Base-by-base conservation (phyloP, 2,329 filamentous ascomycete species). In the Xylaria arbuscula region DNA sequence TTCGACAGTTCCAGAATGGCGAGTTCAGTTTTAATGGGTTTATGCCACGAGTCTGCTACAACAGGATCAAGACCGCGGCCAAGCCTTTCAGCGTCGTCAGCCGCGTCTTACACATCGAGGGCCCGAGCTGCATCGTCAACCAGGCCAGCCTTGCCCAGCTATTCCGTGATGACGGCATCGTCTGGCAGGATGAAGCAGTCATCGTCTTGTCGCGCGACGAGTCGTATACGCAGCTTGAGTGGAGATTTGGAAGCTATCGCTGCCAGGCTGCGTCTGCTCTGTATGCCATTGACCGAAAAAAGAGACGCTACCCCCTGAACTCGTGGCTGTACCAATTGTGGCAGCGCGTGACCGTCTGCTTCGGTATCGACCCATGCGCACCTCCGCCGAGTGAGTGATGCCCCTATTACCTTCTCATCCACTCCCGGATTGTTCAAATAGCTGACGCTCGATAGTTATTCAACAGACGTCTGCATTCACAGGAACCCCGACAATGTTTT, bases 201-300 rank as follows among this genome's bases (percentile, higher is more conserved):
- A 70, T 78, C 2, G 72, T 76, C 19, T 75, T 83, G 0, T 24
- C 73, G 15, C 51, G 15, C n/a, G 63, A 64, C 40, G 63, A 60
- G 40, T 73, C 1, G 3, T 47, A 53, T 47, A 70, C 71, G 0
- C 79, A 83, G 1, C 69, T 86, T 15, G 86, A 88, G 78, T 86
- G 83, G 71, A 80, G 82, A 11, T 89, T 89, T 70, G 85, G 84
- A 0, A 87, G 85, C 64, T 88, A 82, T 66, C 82, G 86, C 0
- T 86, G 84, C 76, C 87, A 89, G 80, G 81, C 86, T 0, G 82
- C 87, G 77, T 81, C 83, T 60, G 85, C 83, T 17, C 62, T 66
- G 8, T 7, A 53, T 19, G 13, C 56, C 28, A 69, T 73, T 15
- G 64, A 69, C 1, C 53, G 62, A 19, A 19, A 58, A 40, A 70